A percentile compares a stretch with the other conserved stretches of the same genome.
Conservation (phyloP, 1,284 basidiomycete genomes). For the Puccinia hordei region DNA sequence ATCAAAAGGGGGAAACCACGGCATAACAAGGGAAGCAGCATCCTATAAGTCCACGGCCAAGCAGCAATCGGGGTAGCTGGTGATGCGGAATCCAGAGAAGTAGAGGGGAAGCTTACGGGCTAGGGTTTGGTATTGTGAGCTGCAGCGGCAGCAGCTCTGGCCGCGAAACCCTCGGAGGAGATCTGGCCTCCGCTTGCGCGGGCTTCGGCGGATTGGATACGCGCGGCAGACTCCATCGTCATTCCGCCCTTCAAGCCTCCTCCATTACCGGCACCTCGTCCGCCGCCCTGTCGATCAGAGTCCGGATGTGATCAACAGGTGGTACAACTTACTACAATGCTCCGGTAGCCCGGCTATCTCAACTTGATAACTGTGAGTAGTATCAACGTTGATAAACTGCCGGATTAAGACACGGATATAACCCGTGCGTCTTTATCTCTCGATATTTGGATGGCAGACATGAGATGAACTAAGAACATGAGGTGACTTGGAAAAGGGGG, state of each 20-base stretch:
- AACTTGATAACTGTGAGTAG: too few relatives aligned
- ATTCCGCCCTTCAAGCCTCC: not conserved
- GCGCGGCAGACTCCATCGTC: conserved; percentile 2
- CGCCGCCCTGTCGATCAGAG: not conserved
- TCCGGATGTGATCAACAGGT: not conserved
- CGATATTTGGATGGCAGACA: not conserved
- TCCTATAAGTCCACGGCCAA: not conserved
- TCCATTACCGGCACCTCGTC: not conserved
- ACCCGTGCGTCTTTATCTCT: too few relatives aligned
- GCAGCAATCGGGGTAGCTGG: not conserved
- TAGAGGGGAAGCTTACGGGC: not conserved
- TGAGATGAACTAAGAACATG: not conserved
- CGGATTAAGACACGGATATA: too few relatives aligned
- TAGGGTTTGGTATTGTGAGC: not conserved
- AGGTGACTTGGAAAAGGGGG: not conserved
- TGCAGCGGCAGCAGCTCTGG: not conserved
- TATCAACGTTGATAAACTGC: too few relatives aligned
- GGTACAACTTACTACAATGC: not conserved
- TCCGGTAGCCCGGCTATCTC: not conserved
- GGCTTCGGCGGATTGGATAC: conserved; percentile 13
- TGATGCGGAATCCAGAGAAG: not conserved
- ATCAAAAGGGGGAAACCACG: not conserved
- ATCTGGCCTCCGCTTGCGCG: not conserved
- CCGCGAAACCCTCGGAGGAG: not conserved
- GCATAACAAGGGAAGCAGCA: not conserved